These are phyloP conservation scores for Sarcocystis neurona DNA, from an alignment of 169 alveolate genomes.

Conservation along the genomic window DNA sequence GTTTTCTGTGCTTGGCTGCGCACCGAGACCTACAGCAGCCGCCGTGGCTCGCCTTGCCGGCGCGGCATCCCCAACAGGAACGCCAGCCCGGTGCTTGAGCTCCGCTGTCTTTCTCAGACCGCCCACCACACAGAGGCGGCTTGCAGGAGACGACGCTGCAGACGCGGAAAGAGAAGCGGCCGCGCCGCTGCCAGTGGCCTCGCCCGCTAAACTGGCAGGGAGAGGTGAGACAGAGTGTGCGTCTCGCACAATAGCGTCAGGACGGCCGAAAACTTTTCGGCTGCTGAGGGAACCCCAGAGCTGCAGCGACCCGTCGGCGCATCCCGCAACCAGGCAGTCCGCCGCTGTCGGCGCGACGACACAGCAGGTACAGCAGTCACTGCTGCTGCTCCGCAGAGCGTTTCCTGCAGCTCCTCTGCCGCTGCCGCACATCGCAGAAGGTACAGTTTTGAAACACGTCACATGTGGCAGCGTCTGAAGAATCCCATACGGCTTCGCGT, in stretches of 20 bases:
- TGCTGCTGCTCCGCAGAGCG: constrained; percentile 59
- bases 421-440: no score
- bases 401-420: constrained; percentile 33
- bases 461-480: constrained; percentile 51
- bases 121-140: no score
- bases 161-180: neutral
- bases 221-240: neutral
- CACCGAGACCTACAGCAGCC: neutral
- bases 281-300: constrained; percentile 40
- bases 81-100: no score
- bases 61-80: no score
- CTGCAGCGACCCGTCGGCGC: constrained; percentile 67
- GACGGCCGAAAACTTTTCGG: constrained; percentile 7
- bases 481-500: constrained; percentile 46
- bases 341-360: constrained; percentile 51
- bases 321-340: constrained; percentile 53
- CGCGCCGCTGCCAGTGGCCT: no score
- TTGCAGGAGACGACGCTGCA: constrained; percentile 17
- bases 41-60: constrained; percentile 20
- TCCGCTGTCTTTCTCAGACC: no score
- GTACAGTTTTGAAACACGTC: constrained; percentile 56
- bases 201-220: no score
- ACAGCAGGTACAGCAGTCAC: constrained; percentile 46
- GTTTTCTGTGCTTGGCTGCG: no score
- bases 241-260: constrained; percentile 44